Conservation (phyloP, 805 yeast genomes). For the Hanseniaspora taiwanica region DNA sequence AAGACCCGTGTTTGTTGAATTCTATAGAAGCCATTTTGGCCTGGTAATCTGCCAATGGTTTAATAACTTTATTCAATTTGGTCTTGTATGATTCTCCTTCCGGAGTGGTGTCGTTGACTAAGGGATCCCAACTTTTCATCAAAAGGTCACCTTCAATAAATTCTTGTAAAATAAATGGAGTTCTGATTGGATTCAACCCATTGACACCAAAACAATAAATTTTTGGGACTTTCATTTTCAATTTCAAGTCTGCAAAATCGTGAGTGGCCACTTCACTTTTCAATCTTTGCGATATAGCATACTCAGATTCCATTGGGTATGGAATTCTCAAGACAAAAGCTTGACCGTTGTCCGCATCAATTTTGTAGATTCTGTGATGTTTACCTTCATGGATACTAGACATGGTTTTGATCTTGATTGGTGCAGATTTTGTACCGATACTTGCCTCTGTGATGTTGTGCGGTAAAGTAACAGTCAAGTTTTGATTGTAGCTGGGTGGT, state of each 20-base stretch:
- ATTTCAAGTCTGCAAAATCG: constrained; percentile 60
- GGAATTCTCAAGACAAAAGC: constrained; percentile 73
- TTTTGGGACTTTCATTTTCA: constrained; percentile 59
- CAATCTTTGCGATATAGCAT: constrained; percentile 50
- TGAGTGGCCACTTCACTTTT: constrained; percentile 88
- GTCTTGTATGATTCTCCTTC: constrained; percentile 36
- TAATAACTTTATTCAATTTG: constrained; percentile 45
- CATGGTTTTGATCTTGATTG: constrained; percentile 46
- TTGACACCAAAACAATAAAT: constrained; percentile 54
- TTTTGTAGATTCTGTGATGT: constrained; percentile 76
- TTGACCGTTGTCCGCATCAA: constrained; percentile 43
- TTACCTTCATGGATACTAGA: constrained; percentile 87
- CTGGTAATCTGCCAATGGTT: constrained; percentile 61
- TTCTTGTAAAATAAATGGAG: constrained; percentile 77
- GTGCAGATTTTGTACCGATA: constrained; percentile 31
- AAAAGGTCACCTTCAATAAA: constrained; percentile 63
- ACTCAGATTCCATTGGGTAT: constrained; percentile 58
- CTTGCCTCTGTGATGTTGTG: constrained; percentile 33
- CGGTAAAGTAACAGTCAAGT: constrained; percentile 31
- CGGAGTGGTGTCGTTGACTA: constrained; percentile 39
- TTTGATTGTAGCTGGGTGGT: constrained; percentile 28
- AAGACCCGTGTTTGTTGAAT: constrained; percentile 67
- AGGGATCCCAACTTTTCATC: constrained; percentile 88
- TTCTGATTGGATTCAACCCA: constrained; percentile 45
- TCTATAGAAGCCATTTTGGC: constrained; percentile 38